A percentile compares a stretch with the other conserved stretches of the same genome.
These are phyloP conservation scores for Osmozyma mogii DNA, from an alignment of 805 yeast species.

Conservation along the genomic window DNA sequence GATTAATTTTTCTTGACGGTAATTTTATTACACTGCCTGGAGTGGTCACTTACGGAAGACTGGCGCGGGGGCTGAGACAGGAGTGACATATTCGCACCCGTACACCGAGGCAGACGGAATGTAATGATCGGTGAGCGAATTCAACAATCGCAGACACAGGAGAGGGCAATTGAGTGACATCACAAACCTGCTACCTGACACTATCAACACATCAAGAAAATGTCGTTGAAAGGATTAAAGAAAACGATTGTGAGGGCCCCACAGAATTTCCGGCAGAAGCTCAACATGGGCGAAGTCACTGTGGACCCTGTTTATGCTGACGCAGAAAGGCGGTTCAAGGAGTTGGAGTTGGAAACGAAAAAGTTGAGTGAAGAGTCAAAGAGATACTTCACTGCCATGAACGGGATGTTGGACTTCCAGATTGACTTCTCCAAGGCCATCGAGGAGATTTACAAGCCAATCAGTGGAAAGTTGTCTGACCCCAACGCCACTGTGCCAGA, in stretches of 20 bases:
- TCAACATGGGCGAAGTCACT: slow-evolving; percentile 67
- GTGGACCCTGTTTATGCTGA: slow-evolving; percentile 83
- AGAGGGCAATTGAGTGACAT: no score
- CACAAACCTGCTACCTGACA: no score
- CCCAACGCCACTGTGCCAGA: slow-evolving; percentile 82
- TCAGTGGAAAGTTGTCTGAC: slow-evolving; percentile 85
- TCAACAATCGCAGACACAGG: no score
- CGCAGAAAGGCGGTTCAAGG: slow-evolving; percentile 94
- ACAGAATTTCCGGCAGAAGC: slow-evolving; percentile 80
- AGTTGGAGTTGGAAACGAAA: slow-evolving; percentile 82
- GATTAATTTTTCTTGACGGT: no score
- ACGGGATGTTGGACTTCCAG: slow-evolving; percentile 89
- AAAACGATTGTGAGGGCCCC: slow-evolving; percentile 84
- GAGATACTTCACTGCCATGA: slow-evolving; percentile 84
- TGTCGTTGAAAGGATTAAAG: slow-evolving; percentile 86
- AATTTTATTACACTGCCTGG: no score
- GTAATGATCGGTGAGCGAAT: no score
- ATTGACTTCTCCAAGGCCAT: slow-evolving; percentile 92
- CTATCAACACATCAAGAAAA: slow-evolving; percentile 14
- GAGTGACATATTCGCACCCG: no score
- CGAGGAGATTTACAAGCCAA: slow-evolving; percentile 94
- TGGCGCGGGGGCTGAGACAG: no score
- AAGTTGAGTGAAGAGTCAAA: slow-evolving; percentile 84
- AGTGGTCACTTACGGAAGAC: no score
- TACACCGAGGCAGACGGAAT: no score